Conservation (phyloP, 1,139 yeast species). For the Diutina mesorugosa region DNA sequence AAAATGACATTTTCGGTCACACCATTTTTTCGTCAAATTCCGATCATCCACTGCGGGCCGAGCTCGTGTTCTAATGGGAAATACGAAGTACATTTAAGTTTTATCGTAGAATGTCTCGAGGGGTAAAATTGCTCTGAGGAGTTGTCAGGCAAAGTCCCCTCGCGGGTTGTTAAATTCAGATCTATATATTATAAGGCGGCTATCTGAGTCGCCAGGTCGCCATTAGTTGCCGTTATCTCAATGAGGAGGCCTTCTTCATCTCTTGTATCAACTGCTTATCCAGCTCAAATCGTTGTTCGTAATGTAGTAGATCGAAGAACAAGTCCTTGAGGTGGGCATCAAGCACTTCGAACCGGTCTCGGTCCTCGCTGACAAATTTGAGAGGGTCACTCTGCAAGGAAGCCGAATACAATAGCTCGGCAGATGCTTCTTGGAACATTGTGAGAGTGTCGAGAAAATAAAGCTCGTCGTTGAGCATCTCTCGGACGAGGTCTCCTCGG, state of each 20-base stretch:
- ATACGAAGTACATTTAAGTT: not conserved
- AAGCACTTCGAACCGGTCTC: not conserved
- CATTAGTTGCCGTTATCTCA: not conserved
- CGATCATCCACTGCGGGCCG: not conserved
- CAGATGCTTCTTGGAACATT: not conserved
- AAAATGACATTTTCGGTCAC: not conserved
- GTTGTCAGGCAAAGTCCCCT: not conserved
- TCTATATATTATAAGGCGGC: not conserved
- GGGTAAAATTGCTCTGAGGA: not conserved
- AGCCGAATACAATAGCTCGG: not conserved
- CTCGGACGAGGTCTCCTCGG: not conserved
- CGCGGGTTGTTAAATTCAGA: not conserved
- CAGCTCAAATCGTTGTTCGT: not conserved
- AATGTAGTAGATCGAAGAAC: not conserved
- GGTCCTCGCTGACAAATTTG: not conserved
- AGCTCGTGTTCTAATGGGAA: not conserved
- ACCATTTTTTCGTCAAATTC: not conserved
- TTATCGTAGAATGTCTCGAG: not conserved
- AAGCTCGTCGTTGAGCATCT: not conserved
- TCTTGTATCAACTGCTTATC: not conserved
- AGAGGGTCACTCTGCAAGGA: not conserved
- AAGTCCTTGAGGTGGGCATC: not conserved
- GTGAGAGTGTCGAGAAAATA: not conserved
- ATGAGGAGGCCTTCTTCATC: not conserved
- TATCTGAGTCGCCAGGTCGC: not conserved